These are phyloP conservation scores for Metschnikowia peoriensis DNA, from an alignment of 805 yeast genomes.

Conservation along the genomic window DNA sequence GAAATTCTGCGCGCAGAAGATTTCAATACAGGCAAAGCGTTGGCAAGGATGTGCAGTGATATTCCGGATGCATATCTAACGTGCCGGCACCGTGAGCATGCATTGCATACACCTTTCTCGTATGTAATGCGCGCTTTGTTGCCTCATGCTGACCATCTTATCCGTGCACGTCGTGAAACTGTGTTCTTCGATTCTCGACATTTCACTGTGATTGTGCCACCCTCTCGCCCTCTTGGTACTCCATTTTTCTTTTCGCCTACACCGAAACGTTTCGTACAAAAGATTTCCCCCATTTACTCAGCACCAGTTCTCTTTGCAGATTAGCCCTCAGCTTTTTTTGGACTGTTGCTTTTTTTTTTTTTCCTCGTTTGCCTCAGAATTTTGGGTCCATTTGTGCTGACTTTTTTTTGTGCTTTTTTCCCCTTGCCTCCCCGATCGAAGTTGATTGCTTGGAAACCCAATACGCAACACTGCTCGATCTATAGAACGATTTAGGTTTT, in stretches of 20 bases:
- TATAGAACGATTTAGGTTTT: too few species aligned
- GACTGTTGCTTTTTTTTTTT: background rate
- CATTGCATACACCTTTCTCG: constrained; percentile 7
- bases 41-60: background rate
- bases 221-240: background rate
- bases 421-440: background rate
- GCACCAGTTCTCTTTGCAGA: background rate
- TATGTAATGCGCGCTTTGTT: constrained; percentile 11
- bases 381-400: background rate
- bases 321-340: background rate
- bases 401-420: background rate
- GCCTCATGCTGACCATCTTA: constrained; percentile 9
- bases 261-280: background rate
- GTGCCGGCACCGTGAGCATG: constrained; percentile 6
- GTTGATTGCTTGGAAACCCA: background rate
- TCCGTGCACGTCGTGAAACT: constrained; percentile 14
- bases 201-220: constrained; percentile 9
- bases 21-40: background rate
- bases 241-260: constrained; percentile 5
- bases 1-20: constrained; percentile 3
- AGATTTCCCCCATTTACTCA: too few species aligned
- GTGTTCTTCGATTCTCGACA: constrained; percentile 11
- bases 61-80: constrained; percentile 8
- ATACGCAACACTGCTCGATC: too few species aligned
- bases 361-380: background rate